Percentiles rank a stretch among this genome's conserved stretches.
phyloP scores from a whole-genome alignment of 1,284 basidiomycete species.

The Leccinum idahoense region DNA sequence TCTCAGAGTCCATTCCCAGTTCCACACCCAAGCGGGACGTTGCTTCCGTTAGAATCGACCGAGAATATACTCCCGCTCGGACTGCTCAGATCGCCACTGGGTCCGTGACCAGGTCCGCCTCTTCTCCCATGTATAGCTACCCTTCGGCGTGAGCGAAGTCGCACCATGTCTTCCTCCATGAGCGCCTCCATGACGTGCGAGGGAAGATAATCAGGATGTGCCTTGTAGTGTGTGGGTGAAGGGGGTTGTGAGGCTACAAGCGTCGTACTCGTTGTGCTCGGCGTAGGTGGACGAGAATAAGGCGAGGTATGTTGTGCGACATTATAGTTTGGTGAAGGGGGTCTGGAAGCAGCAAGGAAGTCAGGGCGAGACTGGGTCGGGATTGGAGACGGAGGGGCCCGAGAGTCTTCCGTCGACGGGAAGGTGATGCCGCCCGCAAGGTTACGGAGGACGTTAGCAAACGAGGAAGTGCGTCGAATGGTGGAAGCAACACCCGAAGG shows the following conservation, averaged over 20 bases:
- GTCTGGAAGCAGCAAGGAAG: conserved; percentile 48
- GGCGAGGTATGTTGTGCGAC: conserved; percentile 72
- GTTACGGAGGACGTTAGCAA: conserved; percentile 78
- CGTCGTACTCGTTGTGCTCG: conserved; percentile 26
- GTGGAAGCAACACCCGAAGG: conserved; percentile 60
- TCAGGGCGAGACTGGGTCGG: conserved; percentile 30
- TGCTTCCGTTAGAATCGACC: conserved; percentile 56
- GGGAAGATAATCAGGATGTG: conserved; percentile 52
- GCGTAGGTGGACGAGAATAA: conserved; percentile 52
- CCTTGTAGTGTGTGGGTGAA: conserved; percentile 28
- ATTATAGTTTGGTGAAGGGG: conserved; percentile 74
- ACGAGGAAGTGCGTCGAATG: conserved; percentile 76
- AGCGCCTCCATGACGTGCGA: conserved; percentile 81
- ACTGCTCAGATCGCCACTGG: conserved; percentile 41
- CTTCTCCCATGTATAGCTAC: conserved; percentile 36
- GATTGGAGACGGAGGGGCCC: conserved; percentile 40
- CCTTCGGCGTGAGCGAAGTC: conserved; percentile 66
- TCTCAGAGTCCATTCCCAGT: conserved; percentile 70
- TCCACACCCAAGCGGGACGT: conserved; percentile 64
- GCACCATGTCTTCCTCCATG: conserved; percentile 88
- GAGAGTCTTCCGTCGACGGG: conserved; percentile 51
- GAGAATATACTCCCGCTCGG: conserved; percentile 73
- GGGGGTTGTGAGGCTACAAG: conserved; percentile 24
- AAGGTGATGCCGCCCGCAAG: conserved; percentile 70
- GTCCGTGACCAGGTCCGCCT: conserved; percentile 17